These are phyloP conservation scores for Epithemia pelagica DNA, from an alignment of 108 stramenopile genomes.

Conservation along the genomic window DNA sequence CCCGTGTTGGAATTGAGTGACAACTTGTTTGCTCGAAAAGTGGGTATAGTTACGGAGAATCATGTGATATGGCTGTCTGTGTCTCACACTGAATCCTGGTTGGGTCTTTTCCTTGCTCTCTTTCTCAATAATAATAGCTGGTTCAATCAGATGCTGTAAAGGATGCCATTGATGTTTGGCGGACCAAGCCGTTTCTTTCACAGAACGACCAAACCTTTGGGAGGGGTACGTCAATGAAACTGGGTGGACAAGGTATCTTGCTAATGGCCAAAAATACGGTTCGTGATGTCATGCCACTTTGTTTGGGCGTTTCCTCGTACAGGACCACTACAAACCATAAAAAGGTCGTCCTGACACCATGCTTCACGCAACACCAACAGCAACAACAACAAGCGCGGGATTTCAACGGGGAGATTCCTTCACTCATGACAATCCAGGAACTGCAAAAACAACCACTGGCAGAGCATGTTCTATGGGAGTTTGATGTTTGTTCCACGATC, in stretches of 20 bases:
- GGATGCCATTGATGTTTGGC: constrained; percentile 56
- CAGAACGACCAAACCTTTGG: too few species aligned
- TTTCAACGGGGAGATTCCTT: too few species aligned
- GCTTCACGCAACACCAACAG: constrained; percentile 69
- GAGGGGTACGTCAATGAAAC: constrained; percentile 22
- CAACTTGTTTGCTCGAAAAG: constrained; percentile 84
- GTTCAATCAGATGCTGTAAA: constrained; percentile 24
- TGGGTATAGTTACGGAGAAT: background rate
- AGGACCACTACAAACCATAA: constrained; percentile 33
- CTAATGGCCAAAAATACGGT: constrained; percentile 81
- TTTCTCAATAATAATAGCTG: background rate
- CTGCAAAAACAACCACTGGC: constrained; percentile 82
- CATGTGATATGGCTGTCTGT: background rate
- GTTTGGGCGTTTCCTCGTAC: too few species aligned
- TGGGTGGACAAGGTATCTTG: constrained; percentile 78
- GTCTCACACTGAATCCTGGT: background rate
- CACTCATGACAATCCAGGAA: too few species aligned
- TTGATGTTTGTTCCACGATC: constrained; percentile 17
- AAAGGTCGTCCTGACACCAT: constrained; percentile 55
- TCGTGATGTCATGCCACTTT: constrained; percentile 38
- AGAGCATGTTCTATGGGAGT: constrained; percentile 45
- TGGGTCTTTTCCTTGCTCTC: background rate
- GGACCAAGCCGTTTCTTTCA: constrained; percentile 3
- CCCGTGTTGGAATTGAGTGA: constrained; percentile 74
- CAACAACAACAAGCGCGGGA: constrained; percentile 68